A percentile compares a stretch with the other conserved stretches of the same genome.
Conservation (phyloP, 176 grass and related monocot genomes). For the Carex scoparia region DNA sequence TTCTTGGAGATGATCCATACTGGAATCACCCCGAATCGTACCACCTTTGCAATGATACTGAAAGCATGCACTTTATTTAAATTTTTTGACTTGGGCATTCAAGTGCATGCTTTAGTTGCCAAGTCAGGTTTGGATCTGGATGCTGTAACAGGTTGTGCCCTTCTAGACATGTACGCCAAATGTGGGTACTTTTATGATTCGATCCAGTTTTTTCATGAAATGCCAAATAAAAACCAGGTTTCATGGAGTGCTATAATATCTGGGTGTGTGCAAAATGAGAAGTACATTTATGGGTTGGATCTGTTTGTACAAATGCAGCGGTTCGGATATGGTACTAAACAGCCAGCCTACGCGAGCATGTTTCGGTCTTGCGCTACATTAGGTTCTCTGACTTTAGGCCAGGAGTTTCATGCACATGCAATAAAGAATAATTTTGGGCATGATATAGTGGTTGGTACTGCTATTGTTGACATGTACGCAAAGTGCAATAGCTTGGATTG, state of each 20-base stretch:
- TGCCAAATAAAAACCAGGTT: slow-evolving; percentile 71
- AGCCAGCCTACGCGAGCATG: slow-evolving; percentile 71
- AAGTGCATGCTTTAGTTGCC: slow-evolving; percentile 39
- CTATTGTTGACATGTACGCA: slow-evolving; percentile 77
- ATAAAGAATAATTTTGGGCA: slow-evolving; percentile 61
- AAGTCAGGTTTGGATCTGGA: slow-evolving; percentile 55
- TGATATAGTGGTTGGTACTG: slow-evolving; percentile 66
- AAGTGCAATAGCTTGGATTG: slow-evolving; percentile 55
- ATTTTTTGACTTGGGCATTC: slow-evolving; percentile 40
- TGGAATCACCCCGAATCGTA: slow-evolving; percentile 32
- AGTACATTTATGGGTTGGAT: slow-evolving; percentile 36
- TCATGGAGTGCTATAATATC: slow-evolving; percentile 60
- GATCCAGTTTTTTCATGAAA: slow-evolving; percentile 48
- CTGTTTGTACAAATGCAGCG: slow-evolving; percentile 75
- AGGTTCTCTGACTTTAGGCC: slow-evolving; percentile 32
- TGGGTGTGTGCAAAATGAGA: slow-evolving; percentile 58
- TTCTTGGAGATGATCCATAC: slow-evolving; percentile 46
- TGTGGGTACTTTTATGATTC: slow-evolving; percentile 55
- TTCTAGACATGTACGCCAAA: slow-evolving; percentile 83
- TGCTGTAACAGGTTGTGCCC: slow-evolving; percentile 46
- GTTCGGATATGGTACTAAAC: slow-evolving; percentile 46
- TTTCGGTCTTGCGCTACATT: slow-evolving; percentile 64
- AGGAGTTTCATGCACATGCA: slow-evolving; percentile 67
- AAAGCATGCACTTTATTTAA: slow-evolving; percentile 51
- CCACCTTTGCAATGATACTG: slow-evolving; percentile 52